Evolutionary conservation across 1,284 basidiomycete genomes (phyloP).

Genomic region (Heterobasidion parviporum): DNA sequence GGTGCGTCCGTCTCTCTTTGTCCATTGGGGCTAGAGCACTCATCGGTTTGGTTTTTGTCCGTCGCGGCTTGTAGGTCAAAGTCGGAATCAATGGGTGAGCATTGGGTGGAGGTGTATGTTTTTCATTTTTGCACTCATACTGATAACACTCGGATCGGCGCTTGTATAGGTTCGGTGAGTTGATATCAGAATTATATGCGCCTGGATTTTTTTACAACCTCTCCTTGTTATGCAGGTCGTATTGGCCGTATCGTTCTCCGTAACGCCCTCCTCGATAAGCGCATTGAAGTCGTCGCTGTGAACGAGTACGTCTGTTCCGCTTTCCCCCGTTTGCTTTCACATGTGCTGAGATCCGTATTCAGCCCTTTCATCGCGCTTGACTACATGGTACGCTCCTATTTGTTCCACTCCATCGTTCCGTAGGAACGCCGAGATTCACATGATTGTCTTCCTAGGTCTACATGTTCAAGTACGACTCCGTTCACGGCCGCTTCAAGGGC

Average conservation of each 20-base stretch:
- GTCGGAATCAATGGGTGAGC: slow-evolving; percentile 89
- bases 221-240: slow-evolving; percentile 54
- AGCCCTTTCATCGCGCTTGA: slow-evolving; percentile 94
- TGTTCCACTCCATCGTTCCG: background rate
- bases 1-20: background rate
- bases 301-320: slow-evolving; percentile 65
- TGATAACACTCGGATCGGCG: slow-evolving; percentile 10
- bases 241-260: slow-evolving; percentile 97
- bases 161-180: slow-evolving; percentile 71
- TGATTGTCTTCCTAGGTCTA: slow-evolving; percentile 54
- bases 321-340: slow-evolving; percentile 7
- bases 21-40: no score
- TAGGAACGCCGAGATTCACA: background rate
- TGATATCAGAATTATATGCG: background rate
- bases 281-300: slow-evolving; percentile 79
- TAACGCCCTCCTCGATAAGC: slow-evolving; percentile 78
- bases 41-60: background rate
- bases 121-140: slow-evolving; percentile 4
- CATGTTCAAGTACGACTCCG: slow-evolving; percentile 99
- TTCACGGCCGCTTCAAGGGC: slow-evolving; percentile 95
- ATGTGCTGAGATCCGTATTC: slow-evolving; percentile 7
- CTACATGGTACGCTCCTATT: slow-evolving; percentile 70
- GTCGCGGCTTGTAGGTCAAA: slow-evolving; percentile 43
- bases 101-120: background rate
- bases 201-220: background rate